Evolutionary conservation across 2,329 filamentous ascomycete genomes (phyloP).

Genomic region (Calonectria crousiana): DNA sequence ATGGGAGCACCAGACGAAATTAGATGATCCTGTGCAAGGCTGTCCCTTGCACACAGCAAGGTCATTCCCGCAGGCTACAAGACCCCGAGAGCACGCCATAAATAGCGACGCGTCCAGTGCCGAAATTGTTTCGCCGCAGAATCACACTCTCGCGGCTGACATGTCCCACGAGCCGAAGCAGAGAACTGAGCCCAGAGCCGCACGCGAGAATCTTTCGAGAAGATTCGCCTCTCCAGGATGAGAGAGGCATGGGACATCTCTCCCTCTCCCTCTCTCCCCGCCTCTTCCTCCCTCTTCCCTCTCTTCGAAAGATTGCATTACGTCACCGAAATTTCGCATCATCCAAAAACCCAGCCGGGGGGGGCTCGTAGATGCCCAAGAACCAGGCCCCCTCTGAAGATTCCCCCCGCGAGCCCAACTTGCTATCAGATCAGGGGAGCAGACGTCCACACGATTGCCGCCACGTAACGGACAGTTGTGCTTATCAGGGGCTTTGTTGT

Average conservation of each 20-base stretch:
- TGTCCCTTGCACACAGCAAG: neutral
- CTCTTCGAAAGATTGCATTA: neutral
- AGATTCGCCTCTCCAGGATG: neutral
- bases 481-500: neutral
- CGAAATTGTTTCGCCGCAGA: neutral
- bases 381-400: neutral
- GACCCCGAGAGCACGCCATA: neutral
- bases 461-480: neutral
- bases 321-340: neutral
- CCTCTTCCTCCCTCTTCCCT: no score
- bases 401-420: conserved; percentile 23
- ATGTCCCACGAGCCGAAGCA: neutral
- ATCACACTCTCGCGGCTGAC: neutral
- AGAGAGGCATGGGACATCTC: neutral
- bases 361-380: neutral
- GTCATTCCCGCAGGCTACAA: neutral
- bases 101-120: neutral
- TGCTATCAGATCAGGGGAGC: conserved; percentile 1
- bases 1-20: neutral
- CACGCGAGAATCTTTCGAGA: neutral
- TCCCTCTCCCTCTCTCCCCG: neutral
- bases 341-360: neutral
- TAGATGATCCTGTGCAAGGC: neutral
- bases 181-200: neutral
- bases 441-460: neutral